Evolutionary conservation across 1,284 basidiomycete species (phyloP).

Genomic region (Pseudozyma thailandica): DNA sequence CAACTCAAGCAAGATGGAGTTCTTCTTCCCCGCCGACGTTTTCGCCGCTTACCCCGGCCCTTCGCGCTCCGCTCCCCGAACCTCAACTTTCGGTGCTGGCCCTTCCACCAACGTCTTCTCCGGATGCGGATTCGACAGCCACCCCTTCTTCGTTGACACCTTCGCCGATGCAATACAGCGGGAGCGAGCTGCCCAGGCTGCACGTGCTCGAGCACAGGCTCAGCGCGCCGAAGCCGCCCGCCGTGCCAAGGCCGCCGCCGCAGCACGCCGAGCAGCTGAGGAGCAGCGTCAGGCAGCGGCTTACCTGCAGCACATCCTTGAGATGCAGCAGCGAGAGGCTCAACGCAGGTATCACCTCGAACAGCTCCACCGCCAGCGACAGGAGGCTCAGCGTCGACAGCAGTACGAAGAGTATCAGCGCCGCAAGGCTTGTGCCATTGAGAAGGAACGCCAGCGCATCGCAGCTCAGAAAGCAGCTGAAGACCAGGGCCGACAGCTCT

Average conservation of each 20-base stretch:
- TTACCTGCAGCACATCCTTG: constrained; percentile 44
- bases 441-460: constrained; percentile 45
- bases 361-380: constrained; percentile 44
- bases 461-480: constrained; percentile 24
- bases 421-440: constrained; percentile 41
- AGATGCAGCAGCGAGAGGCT: constrained; percentile 41
- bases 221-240: constrained; percentile 36
- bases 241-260: constrained; percentile 29
- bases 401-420: constrained; percentile 51
- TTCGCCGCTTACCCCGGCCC: constrained; percentile 40
- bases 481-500: constrained; percentile 39
- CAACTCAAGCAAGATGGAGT: constrained; percentile 33
- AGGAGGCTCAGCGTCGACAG: constrained; percentile 35
- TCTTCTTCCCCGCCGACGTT: constrained; percentile 54
- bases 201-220: constrained; percentile 31
- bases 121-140: constrained; percentile 46
- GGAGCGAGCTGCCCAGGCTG: constrained; percentile 29
- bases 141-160: constrained; percentile 29
- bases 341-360: constrained; percentile 38
- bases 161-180: constrained; percentile 44
- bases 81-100: constrained; percentile 13
- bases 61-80: constrained; percentile 17
- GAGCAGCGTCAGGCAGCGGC: constrained; percentile 39
- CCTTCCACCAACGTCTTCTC: constrained; percentile 30
- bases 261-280: constrained; percentile 36